Conservation (phyloP, 306 rosid genomes). For the Vigna mungo region DNA sequence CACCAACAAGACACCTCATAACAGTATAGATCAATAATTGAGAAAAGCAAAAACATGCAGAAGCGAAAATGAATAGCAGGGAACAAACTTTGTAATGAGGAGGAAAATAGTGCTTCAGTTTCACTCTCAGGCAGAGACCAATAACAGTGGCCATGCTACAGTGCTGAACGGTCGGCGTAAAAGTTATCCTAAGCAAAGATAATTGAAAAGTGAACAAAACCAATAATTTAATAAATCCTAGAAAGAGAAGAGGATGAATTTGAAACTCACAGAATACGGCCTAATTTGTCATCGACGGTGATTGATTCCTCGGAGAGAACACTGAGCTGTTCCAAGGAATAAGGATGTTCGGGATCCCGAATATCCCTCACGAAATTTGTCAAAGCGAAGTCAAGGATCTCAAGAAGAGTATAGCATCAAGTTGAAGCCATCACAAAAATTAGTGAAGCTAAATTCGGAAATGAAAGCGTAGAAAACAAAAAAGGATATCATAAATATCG, state of each 20-base stretch:
- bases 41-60: not conserved
- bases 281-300: conserved; percentile 86
- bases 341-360: conserved; percentile 99
- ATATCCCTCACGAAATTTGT: conserved; percentile 94
- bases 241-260: not conserved
- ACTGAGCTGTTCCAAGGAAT: conserved; percentile 95
- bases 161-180: conserved; percentile 95
- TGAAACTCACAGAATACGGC: conserved; percentile 74
- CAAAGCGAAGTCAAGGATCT: conserved; percentile 69
- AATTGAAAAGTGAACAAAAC: not conserved
- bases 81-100: conserved; percentile 87
- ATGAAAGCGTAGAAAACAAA: not conserved
- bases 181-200: conserved; percentile 72
- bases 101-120: conserved; percentile 80
- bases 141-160: conserved; percentile 98
- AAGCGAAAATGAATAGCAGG: not conserved
- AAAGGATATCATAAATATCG: conserved; percentile 95
- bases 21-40: not conserved
- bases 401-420: conserved; percentile 13
- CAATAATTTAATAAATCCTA: conserved; percentile 1
- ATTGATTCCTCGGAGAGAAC: conserved; percentile 96
- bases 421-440: too few relatives aligned
- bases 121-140: conserved; percentile 92
- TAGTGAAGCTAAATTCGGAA: not conserved
- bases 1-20: not conserved